These are phyloP conservation scores for Apophysomyces trapeziformis DNA, from an alignment of 371 early-diverging fungal genomes.

Conservation along the genomic window DNA sequence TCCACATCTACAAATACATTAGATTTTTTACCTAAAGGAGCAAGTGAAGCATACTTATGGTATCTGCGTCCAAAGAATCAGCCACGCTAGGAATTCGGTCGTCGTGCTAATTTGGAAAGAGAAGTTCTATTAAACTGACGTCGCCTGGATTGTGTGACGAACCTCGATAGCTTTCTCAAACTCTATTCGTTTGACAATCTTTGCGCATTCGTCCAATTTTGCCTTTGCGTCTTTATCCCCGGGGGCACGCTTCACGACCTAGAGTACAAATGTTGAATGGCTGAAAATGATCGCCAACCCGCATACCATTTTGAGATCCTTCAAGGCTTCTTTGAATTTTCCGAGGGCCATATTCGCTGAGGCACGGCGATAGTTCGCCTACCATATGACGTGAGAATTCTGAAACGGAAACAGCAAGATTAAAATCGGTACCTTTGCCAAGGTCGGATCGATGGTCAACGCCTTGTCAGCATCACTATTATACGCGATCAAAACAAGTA, in stretches of 20 bases:
- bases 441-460: constrained; percentile 80
- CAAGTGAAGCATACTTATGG: constrained; percentile 44
- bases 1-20: constrained; percentile 64
- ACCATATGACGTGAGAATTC: background rate
- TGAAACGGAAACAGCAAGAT: no score
- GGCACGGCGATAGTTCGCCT: constrained; percentile 90
- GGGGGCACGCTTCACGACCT: constrained; percentile 69
- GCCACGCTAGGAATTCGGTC: constrained; percentile 50
- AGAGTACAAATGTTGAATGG: background rate
- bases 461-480: constrained; percentile 85
- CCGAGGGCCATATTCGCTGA: constrained; percentile 86
- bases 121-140: background rate
- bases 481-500: constrained; percentile 14
- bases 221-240: constrained; percentile 70
- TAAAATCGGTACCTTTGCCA: constrained; percentile 70
- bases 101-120: constrained; percentile 37
- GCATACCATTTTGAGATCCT: constrained; percentile 79
- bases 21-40: constrained; percentile 11
- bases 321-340: constrained; percentile 82
- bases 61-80: constrained; percentile 48
- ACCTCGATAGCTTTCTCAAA: constrained; percentile 95
- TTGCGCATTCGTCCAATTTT: constrained; percentile 83
- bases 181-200: constrained; percentile 82
- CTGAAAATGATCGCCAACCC: background rate
- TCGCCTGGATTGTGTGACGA: constrained; percentile 34